These are phyloP conservation scores for Monosporascus sp. DNA, from an alignment of 2,329 filamentous ascomycete genomes.

Conservation along the genomic window DNA sequence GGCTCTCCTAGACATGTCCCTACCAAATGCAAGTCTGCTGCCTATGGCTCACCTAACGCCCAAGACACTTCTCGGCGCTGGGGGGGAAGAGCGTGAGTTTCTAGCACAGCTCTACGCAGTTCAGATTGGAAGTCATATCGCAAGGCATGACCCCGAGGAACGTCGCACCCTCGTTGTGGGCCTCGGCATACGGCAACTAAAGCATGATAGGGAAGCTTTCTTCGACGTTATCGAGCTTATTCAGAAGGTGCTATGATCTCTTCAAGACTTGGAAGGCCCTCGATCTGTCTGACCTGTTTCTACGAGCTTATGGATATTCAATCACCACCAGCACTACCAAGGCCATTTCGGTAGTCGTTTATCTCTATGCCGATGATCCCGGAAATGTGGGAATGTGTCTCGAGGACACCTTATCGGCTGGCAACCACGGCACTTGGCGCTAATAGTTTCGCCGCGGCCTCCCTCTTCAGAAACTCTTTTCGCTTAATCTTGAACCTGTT, in stretches of 20 bases:
- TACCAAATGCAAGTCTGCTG: conserved; percentile 49
- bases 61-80: conserved; percentile 79
- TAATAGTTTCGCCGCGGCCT: conserved; percentile 13
- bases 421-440: conserved; percentile 22
- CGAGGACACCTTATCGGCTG: conserved; percentile 2
- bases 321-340: background rate
- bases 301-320: no score
- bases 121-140: conserved; percentile 78
- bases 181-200: conserved; percentile 49
- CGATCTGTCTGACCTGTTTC: no score
- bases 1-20: conserved; percentile 56
- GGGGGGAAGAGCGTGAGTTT: conserved; percentile 72
- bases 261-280: background rate
- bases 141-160: conserved; percentile 63
- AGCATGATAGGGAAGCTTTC: conserved; percentile 50
- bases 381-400: background rate
- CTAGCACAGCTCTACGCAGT: conserved; percentile 84
- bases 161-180: conserved; percentile 57
- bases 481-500: conserved; percentile 27
- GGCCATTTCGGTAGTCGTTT: background rate
- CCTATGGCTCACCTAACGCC: conserved; percentile 80
- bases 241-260: conserved; percentile 46
- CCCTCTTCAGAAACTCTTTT: conserved; percentile 19
- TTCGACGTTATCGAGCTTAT: conserved; percentile 62
- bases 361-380: background rate